Conservation (phyloP, 2,329 filamentous ascomycete species). For the Phialophora chinensis region DNA sequence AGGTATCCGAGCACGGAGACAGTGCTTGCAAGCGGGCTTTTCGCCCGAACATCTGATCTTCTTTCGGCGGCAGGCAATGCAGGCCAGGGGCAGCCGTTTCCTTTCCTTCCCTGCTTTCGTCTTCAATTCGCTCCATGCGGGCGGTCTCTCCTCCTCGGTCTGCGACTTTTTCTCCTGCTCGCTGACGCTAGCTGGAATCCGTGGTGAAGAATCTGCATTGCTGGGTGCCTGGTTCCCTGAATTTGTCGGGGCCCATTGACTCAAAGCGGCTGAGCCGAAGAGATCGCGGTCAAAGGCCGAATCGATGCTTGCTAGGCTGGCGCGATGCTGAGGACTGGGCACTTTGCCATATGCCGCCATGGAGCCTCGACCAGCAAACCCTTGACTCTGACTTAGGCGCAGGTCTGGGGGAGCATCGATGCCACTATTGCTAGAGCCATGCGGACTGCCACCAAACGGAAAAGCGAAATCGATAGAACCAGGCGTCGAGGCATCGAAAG, state of each 20-base stretch:
- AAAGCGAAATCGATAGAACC: conserved; percentile 35
- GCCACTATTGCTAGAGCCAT: conserved; percentile 37
- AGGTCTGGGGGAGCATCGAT: conserved; percentile 37
- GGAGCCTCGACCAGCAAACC: conserved; percentile 31
- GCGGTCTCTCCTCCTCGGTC: conserved; percentile 64
- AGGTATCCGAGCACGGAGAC: conserved; percentile 85
- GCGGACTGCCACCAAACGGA: conserved; percentile 35
- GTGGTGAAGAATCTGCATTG: conserved; percentile 32
- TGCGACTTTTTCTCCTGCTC: conserved; percentile 42
- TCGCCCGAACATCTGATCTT: conserved; percentile 98
- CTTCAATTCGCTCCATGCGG: conserved; percentile 81
- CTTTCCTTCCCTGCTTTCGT: conserved; percentile 95
- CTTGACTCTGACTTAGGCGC: conserved; percentile 30
- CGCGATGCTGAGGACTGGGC: conserved; percentile 35
- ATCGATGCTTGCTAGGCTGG: conserved; percentile 37
- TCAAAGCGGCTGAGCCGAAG: conserved; percentile 32
- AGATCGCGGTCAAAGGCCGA: conserved; percentile 36
- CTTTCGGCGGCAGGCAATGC: conserved; percentile 93
- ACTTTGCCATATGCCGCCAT: conserved; percentile 27
- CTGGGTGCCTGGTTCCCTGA: conserved; percentile 32
- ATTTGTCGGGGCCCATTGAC: conserved; percentile 34
- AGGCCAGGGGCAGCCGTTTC: conserved; percentile 88
- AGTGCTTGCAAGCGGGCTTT: conserved; percentile 97
- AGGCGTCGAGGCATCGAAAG: conserved; percentile 35
- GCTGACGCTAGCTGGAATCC: conserved; percentile 24